These are phyloP conservation scores for Plasmodium blacklocki DNA, from an alignment of 169 alveolate genomes.

Conservation along the genomic window DNA sequence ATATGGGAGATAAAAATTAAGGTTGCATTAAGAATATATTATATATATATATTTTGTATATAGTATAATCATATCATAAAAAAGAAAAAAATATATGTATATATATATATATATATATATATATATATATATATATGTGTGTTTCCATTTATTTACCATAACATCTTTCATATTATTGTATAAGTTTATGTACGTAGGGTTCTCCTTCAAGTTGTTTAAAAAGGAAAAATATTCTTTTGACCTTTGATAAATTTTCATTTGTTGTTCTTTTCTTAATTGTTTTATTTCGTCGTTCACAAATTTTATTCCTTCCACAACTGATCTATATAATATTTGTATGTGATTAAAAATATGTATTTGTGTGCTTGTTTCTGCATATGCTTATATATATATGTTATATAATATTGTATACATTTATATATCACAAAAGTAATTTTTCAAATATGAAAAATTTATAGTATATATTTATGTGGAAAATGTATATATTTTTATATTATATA, in stretches of 20 bases:
- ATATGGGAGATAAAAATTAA: too few relatives aligned
- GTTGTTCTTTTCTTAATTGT: conserved; percentile 32
- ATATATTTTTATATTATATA: neutral
- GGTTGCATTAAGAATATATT: too few relatives aligned
- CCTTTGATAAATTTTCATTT: conserved; percentile 47
- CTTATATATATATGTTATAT: too few relatives aligned
- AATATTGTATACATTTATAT: too few relatives aligned
- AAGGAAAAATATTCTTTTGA: conserved; percentile 43
- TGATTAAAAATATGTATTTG: too few relatives aligned
- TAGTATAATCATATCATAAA: too few relatives aligned
- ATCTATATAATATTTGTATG: neutral
- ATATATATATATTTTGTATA: too few relatives aligned
- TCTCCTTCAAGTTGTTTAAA: conserved; percentile 41
- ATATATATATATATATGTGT: too few relatives aligned
- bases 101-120: too few relatives aligned
- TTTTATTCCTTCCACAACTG: conserved; percentile 37
- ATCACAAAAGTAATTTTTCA: too few relatives aligned
- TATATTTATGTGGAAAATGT: neutral
- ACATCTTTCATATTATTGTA: conserved; percentile 39
- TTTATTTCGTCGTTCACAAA: conserved; percentile 29
- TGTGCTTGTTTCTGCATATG: too few relatives aligned
- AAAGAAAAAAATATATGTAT: too few relatives aligned
- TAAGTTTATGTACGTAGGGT: conserved; percentile 21
- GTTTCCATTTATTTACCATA: conserved; percentile 16
- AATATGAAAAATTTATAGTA: neutral